These are phyloP conservation scores for Cordyceps cateniannulata DNA, from an alignment of 2,329 filamentous ascomycete genomes.

Conservation along the genomic window DNA sequence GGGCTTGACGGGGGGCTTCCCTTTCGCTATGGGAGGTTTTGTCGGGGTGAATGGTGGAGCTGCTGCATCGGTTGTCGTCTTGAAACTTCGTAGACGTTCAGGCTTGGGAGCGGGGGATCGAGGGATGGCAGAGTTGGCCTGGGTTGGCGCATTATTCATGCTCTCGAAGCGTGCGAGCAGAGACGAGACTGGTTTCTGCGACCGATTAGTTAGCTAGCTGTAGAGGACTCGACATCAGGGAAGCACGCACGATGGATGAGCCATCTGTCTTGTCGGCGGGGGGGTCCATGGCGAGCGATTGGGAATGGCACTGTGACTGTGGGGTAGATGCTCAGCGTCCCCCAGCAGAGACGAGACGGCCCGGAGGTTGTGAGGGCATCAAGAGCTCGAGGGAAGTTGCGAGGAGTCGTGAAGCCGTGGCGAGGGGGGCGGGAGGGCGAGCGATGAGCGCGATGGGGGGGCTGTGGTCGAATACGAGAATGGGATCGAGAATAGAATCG, in stretches of 20 bases:
- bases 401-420: background rate
- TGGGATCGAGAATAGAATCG: background rate
- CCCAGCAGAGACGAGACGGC: background rate
- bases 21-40: conserved; percentile 24
- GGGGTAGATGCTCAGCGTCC: conserved; percentile 1
- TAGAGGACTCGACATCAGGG: background rate
- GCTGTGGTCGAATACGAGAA: background rate
- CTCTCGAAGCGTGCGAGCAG: conserved; percentile 77
- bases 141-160: conserved; percentile 35
- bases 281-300: conserved; percentile 6
- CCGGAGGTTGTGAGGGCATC: background rate
- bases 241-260: conserved; percentile 61
- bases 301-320: background rate
- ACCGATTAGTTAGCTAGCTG: conserved; percentile 19
- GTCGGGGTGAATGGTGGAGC: conserved; percentile 24
- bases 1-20: conserved; percentile 36
- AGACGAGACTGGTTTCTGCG: conserved; percentile 73
- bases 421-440: background rate
- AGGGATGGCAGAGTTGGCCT: conserved; percentile 22
- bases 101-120: conserved; percentile 37
- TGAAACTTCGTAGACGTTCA: conserved; percentile 34
- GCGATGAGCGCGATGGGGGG: background rate
- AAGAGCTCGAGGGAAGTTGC: background rate
- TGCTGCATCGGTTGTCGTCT: conserved; percentile 30
- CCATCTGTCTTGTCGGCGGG: conserved; percentile 59